A percentile compares a stretch with the other conserved stretches of the same genome.
phyloP scores from a whole-genome alignment of 192 early-diverging fungal species.

The Rhizophlyctis rosea region DNA sequence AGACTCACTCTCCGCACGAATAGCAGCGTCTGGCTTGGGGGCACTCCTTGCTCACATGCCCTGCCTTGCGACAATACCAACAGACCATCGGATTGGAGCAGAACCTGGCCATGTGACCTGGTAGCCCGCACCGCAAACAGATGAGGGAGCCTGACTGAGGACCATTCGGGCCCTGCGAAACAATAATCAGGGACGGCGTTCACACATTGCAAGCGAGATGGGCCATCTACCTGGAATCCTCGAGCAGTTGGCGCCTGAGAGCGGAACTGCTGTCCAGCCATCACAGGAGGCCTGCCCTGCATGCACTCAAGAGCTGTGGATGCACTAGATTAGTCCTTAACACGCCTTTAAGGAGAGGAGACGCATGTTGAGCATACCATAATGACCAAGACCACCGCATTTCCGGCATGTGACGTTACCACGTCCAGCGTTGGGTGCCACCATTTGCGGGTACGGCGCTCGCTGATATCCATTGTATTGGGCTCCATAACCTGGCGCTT shows the following conservation, averaged over 20 bases:
- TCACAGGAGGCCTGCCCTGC: not conserved
- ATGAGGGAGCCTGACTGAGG: not conserved
- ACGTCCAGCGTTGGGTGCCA: not conserved
- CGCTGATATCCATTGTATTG: not conserved
- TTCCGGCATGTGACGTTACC: not conserved
- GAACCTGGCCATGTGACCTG: slow-evolving; percentile 5
- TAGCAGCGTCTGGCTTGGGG: slow-evolving; percentile 7
- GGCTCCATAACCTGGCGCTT: not conserved
- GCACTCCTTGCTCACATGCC: slow-evolving; percentile 3
- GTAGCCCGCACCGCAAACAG: slow-evolving; percentile 6
- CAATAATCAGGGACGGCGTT: not conserved
- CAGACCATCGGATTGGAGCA: not conserved
- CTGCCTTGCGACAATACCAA: slow-evolving; percentile 3
- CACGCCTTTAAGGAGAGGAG: too few relatives aligned
- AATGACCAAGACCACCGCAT: not conserved
- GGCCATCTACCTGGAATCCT: not conserved
- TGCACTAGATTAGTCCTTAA: too few relatives aligned
- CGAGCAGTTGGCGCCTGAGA: not conserved
- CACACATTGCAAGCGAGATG: not conserved
- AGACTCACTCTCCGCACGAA: slow-evolving; percentile 4
- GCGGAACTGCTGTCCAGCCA: not conserved
- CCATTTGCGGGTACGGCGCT: not conserved
- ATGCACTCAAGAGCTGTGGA: not conserved
- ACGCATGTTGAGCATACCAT: too few relatives aligned
- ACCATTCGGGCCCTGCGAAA: not conserved